phyloP scores from a whole-genome alignment of 495 filamentous ascomycete genomes.

The Haplographium delicatum region DNA sequence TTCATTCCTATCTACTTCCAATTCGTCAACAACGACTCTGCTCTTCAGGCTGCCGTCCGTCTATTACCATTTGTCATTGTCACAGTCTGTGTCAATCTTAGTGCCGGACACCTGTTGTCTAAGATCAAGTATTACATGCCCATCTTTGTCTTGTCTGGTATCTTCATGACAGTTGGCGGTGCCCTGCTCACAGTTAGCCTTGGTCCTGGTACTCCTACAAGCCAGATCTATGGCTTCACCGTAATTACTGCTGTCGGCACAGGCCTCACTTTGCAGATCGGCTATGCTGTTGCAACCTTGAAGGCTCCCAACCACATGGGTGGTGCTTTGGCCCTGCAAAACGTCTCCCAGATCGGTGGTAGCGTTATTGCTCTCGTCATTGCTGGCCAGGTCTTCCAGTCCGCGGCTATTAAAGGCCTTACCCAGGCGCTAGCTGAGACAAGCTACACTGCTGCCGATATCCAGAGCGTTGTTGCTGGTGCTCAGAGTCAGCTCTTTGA shows the following conservation, averaged over 20 bases:
- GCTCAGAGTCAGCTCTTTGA: constrained; percentile 34
- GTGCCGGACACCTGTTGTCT: constrained; percentile 44
- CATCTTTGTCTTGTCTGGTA: constrained; percentile 43
- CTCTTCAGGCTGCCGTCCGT: constrained; percentile 35
- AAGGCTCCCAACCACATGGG: constrained; percentile 31
- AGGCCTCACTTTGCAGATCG: constrained; percentile 38
- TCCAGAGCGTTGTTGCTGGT: constrained; percentile 41
- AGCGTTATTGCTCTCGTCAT: constrained; percentile 43
- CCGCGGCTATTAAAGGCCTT: constrained; percentile 24
- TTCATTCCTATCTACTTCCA: constrained; percentile 47
- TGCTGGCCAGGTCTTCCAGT: constrained; percentile 43
- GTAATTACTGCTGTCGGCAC: constrained; percentile 41
- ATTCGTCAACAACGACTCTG: constrained; percentile 34
- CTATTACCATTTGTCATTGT: constrained; percentile 51
- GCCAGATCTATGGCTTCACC: constrained; percentile 41
- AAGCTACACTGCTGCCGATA: constrained; percentile 20
- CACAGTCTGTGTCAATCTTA: constrained; percentile 31
- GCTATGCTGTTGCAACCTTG: constrained; percentile 41
- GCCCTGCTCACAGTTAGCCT: constrained; percentile 41
- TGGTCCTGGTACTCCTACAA: constrained; percentile 24
- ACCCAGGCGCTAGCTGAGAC: constrained; percentile 26
- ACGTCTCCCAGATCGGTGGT: constrained; percentile 38
- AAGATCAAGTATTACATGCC: constrained; percentile 48
- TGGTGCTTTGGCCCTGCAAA: constrained; percentile 43
- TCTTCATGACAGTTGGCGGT: constrained; percentile 43